A percentile compares a stretch with the other conserved stretches of the same genome.
Evolutionary conservation across 352 stramenopile genomes (phyloP).

Genomic region (Phytophthora palmivora): DNA sequence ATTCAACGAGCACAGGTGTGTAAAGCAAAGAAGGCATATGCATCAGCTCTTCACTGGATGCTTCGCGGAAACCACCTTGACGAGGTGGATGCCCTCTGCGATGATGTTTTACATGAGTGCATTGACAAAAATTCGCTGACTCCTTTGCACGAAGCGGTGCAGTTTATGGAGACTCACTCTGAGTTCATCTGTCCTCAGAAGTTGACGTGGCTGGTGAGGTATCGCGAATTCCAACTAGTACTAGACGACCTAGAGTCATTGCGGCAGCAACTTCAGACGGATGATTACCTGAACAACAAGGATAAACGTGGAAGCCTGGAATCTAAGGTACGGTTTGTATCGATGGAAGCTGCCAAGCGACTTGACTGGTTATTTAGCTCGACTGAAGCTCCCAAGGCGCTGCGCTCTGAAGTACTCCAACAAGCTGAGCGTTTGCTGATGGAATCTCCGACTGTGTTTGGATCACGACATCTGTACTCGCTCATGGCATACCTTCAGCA

Average conservation of each 20-base stretch:
- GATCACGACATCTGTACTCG: constrained; percentile 61
- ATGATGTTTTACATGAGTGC: constrained; percentile 63
- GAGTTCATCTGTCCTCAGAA: constrained; percentile 56
- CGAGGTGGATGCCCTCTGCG: constrained; percentile 62
- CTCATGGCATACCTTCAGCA: constrained; percentile 70
- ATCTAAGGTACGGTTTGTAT: constrained; percentile 62
- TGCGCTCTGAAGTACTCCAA: constrained; percentile 53
- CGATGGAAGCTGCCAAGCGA: constrained; percentile 67
- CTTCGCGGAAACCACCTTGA: constrained; percentile 65
- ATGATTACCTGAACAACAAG: constrained; percentile 18
- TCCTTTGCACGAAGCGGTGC: constrained; percentile 67
- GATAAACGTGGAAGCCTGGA: constrained; percentile 41
- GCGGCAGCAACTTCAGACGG: constrained; percentile 33
- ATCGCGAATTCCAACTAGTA: constrained; percentile 75
- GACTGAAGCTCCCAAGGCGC: constrained; percentile 44
- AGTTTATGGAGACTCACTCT: constrained; percentile 65
- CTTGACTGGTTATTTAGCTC: constrained; percentile 60
- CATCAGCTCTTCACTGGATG: constrained; percentile 69
- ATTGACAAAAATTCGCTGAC: constrained; percentile 42
- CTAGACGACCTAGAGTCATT: constrained; percentile 69
- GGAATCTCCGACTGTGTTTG: constrained; percentile 57
- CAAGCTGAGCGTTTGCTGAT: constrained; percentile 62
- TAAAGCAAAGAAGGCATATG: constrained; percentile 47
- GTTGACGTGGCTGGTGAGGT: constrained; percentile 69
- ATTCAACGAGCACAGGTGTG: constrained; percentile 51